Percentiles rank a stretch among this genome's conserved stretches.
phyloP scores from a whole-genome alignment of 164 flowering plant species.

The Chloranthus sessilifolius region DNA sequence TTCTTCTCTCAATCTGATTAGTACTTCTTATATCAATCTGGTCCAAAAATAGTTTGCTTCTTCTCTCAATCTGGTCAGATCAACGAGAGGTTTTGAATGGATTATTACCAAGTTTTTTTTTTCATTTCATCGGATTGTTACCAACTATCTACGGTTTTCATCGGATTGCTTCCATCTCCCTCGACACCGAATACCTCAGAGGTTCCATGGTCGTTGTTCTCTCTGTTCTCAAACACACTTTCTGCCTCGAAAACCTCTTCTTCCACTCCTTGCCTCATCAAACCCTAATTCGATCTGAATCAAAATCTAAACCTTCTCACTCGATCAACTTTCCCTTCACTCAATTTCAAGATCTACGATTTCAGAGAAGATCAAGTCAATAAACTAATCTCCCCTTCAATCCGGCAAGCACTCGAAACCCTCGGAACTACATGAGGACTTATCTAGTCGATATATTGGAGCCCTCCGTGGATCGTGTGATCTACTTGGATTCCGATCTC shows the following conservation, averaged over 20 bases:
- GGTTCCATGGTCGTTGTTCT: slow-evolving; percentile 71
- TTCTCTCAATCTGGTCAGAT: no score
- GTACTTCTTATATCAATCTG: no score
- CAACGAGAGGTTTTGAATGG: no score
- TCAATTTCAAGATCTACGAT: slow-evolving; percentile 43
- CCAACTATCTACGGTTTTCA: no score
- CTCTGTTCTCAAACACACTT: slow-evolving; percentile 59
- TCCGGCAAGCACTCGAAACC: slow-evolving; percentile 70
- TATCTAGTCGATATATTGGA: slow-evolving; percentile 55
- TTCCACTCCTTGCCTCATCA: slow-evolving; percentile 57
- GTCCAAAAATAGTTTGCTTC: no score
- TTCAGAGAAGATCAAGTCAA: slow-evolving; percentile 40
- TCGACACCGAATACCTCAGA: slow-evolving; percentile 58
- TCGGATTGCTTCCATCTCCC: no score
- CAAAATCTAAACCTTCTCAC: slow-evolving; percentile 36
- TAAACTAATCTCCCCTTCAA: slow-evolving; percentile 55
- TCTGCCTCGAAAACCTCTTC: slow-evolving; percentile 56
- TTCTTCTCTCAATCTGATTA: no score
- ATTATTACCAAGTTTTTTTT: no score
- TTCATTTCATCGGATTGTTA: no score
- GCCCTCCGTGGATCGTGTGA: slow-evolving; percentile 32
- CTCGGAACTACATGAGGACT: slow-evolving; percentile 64
- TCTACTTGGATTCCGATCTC: slow-evolving; percentile 72
- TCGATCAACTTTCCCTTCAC: slow-evolving; percentile 61
- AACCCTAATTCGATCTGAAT: slow-evolving; percentile 31